phyloP scores from a whole-genome alignment of 331 rosid genomes.

The Quercus lobata region DNA sequence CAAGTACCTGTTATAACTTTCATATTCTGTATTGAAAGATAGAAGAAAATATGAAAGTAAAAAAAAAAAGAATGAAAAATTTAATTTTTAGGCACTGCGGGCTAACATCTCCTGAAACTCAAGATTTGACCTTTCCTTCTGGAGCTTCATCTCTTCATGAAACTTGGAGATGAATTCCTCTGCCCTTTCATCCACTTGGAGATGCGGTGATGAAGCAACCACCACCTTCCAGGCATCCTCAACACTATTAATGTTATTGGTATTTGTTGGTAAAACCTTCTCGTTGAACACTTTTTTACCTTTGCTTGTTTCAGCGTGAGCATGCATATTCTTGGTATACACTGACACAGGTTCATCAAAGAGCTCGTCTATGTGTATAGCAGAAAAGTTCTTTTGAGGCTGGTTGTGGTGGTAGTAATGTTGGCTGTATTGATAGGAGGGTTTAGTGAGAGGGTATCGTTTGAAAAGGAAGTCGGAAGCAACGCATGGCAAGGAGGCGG shows the following conservation, averaged over 20 bases:
- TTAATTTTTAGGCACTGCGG: constrained; percentile 26
- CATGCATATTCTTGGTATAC: neutral
- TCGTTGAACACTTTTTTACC: constrained; percentile 21
- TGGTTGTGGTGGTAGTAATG: constrained; percentile 15
- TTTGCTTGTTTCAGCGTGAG: constrained; percentile 19
- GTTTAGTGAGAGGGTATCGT: constrained; percentile 31
- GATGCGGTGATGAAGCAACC: constrained; percentile 50
- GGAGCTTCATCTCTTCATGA: constrained; percentile 45
- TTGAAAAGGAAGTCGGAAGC: constrained; percentile 35
- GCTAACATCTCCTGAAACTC: constrained; percentile 47
- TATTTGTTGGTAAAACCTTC: neutral
- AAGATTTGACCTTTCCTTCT: constrained; percentile 44
- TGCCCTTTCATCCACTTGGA: constrained; percentile 49
- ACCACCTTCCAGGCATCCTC: constrained; percentile 53
- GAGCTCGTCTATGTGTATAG: constrained; percentile 62
- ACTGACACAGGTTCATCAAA: constrained; percentile 17
- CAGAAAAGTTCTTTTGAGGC: constrained; percentile 27
- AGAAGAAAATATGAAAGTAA: neutral
- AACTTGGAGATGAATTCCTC: constrained; percentile 48
- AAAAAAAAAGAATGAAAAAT: neutral
- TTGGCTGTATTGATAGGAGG: constrained; percentile 1
- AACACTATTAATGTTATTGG: constrained; percentile 21
- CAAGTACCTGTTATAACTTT: neutral
- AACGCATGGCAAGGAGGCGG: constrained; percentile 27
- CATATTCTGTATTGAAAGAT: neutral